These are phyloP conservation scores for Globisporangium takayamanum DNA, from an alignment of 352 stramenopile genomes.

Conservation along the genomic window DNA sequence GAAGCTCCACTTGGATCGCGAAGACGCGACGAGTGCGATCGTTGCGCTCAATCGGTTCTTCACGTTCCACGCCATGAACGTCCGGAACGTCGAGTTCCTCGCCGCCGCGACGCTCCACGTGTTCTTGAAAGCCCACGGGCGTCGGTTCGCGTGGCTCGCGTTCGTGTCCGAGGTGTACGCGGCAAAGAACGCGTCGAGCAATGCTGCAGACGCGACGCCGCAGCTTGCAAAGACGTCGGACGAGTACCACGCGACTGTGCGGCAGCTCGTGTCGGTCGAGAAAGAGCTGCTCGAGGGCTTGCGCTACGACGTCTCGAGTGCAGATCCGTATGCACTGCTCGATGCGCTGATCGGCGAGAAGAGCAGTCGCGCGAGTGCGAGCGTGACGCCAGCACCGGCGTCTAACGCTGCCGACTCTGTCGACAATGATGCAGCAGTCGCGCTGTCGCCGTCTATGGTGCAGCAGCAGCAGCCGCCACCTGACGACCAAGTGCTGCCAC, in stretches of 20 bases:
- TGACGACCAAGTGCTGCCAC: constrained; percentile 11
- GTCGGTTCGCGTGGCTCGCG: constrained; percentile 44
- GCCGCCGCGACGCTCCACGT: constrained; percentile 67
- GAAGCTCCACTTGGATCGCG: constrained; percentile 49
- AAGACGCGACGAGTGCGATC: constrained; percentile 68
- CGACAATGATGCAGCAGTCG: constrained; percentile 1
- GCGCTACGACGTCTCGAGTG: constrained; percentile 64
- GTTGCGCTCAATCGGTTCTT: constrained; percentile 77
- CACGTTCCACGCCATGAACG: constrained; percentile 65
- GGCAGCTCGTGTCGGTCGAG: constrained; percentile 55
- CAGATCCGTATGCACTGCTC: constrained; percentile 66
- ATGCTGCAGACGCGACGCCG: constrained; percentile 15
- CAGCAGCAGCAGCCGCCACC: constrained; percentile 16
- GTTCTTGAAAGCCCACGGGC: constrained; percentile 66
- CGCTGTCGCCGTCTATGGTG: background rate
- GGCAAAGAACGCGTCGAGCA: constrained; percentile 30
- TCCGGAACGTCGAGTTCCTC: constrained; percentile 52
- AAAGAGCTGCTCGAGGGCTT: constrained; percentile 61
- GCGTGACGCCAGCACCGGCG: constrained; percentile 23
- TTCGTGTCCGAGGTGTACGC: constrained; percentile 76
- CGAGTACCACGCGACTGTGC: constrained; percentile 45
- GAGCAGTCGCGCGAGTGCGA: constrained; percentile 5
- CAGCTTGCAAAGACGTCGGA: constrained; percentile 25
- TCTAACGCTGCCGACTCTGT: background rate
- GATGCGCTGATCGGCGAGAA: constrained; percentile 53